These are phyloP conservation scores for Daldinia grandis DNA, from an alignment of 495 filamentous ascomycete genomes.

Conservation along the genomic window DNA sequence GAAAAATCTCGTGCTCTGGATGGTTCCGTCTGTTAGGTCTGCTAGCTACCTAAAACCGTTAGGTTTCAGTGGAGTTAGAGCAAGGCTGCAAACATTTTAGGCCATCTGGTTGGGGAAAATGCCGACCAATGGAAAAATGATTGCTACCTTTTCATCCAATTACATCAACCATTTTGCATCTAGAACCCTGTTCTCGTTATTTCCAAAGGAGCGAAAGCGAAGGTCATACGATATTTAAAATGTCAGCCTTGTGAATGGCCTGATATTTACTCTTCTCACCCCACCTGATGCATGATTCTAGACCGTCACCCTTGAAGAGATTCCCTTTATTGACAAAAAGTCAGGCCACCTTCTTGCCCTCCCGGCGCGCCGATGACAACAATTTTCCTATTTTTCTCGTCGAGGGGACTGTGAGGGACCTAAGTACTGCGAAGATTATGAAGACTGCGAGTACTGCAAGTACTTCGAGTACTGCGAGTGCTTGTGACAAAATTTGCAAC, in stretches of 20 bases:
- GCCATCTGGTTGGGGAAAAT: not conserved
- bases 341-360: slow-evolving; percentile 35
- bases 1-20: not conserved
- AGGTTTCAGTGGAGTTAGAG: slow-evolving; percentile 22
- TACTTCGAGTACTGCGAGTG: not conserved
- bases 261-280: slow-evolving; percentile 42
- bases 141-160: slow-evolving; percentile 20
- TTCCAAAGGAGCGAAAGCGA: slow-evolving; percentile 32
- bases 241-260: slow-evolving; percentile 46
- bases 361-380: slow-evolving; percentile 39
- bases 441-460: not conserved
- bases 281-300: slow-evolving; percentile 43
- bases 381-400: slow-evolving; percentile 20
- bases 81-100: slow-evolving; percentile 26
- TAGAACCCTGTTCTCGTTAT: slow-evolving; percentile 27
- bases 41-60: slow-evolving; percentile 18
- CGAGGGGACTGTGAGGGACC: not conserved
- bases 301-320: slow-evolving; percentile 37
- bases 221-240: slow-evolving; percentile 46
- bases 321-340: slow-evolving; percentile 28
- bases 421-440: not conserved
- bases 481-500: slow-evolving; percentile 31
- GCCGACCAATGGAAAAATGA: slow-evolving; percentile 18
- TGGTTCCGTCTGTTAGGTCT: too few species aligned
- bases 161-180: slow-evolving; percentile 10